A percentile compares a stretch with the other conserved stretches of the same genome.
These are phyloP conservation scores for Paramecium bursaria DNA, from an alignment of 73 alveolate species.

Conservation along the genomic window DNA sequence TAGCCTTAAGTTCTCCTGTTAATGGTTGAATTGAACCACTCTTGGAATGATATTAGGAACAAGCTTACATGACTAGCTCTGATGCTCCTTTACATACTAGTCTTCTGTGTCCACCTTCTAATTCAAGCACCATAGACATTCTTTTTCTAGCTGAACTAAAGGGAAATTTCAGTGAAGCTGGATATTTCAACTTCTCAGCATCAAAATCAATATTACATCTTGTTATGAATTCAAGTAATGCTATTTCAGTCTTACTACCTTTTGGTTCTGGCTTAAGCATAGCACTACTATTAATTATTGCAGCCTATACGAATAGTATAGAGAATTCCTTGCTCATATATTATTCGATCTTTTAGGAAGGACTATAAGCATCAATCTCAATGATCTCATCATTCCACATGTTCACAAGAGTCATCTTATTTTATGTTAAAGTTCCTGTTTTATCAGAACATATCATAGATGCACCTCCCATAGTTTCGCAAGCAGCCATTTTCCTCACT, in stretches of 20 bases:
- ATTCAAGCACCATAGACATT: slow-evolving; percentile 58
- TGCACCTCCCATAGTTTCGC: slow-evolving; percentile 95
- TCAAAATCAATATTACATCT: slow-evolving; percentile 49
- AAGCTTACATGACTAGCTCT: slow-evolving; percentile 54
- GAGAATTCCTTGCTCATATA: background rate
- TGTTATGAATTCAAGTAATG: slow-evolving; percentile 56
- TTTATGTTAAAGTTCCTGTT: slow-evolving; percentile 83
- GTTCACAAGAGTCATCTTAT: slow-evolving; percentile 73
- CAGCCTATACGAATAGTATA: background rate
- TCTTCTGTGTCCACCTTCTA: slow-evolving; percentile 15
- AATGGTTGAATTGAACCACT: no score
- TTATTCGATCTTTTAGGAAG: background rate
- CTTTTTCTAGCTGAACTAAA: slow-evolving; percentile 68
- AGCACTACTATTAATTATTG: slow-evolving; percentile 29
- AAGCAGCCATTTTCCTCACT: slow-evolving; percentile 81
- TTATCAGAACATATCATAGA: slow-evolving; percentile 80
- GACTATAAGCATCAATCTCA: slow-evolving; percentile 51
- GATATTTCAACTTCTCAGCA: background rate
- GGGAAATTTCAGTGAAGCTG: slow-evolving; percentile 37
- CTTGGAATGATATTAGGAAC: no score
- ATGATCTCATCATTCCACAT: slow-evolving; percentile 52
- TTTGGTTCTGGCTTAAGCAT: slow-evolving; percentile 37
- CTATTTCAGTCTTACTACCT: slow-evolving; percentile 71
- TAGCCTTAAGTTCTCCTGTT: no score
- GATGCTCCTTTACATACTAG: slow-evolving; percentile 63